Conservation (phyloP, 1,139 yeast genomes). For the Suhomyces chickasaworum region DNA sequence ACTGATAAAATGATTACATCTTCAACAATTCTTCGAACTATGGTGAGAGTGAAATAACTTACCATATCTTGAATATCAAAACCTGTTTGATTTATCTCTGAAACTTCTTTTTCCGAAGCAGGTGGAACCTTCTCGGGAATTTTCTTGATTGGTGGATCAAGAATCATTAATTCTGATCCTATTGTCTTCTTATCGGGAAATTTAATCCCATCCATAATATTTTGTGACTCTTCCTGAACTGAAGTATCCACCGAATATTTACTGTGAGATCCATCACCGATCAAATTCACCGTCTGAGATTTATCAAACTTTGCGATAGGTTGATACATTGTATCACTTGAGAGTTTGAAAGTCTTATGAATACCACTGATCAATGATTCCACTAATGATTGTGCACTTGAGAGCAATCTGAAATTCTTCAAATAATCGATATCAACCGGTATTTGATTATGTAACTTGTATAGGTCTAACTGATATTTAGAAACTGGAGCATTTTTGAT, state of each 20-base stretch:
- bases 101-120: neutral
- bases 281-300: conserved; percentile 9
- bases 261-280: conserved; percentile 11
- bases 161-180: conserved; percentile 16
- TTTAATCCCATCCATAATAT: conserved; percentile 41
- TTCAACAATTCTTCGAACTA: conserved; percentile 32
- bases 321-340: conserved; percentile 38
- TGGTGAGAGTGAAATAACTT: conserved; percentile 14
- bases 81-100: neutral
- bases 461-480: conserved; percentile 49
- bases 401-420: conserved; percentile 23
- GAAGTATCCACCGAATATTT: conserved; percentile 20
- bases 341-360: conserved; percentile 44
- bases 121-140: neutral
- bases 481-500: conserved; percentile 79
- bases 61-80: conserved; percentile 1
- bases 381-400: conserved; percentile 18
- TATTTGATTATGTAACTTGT: conserved; percentile 22
- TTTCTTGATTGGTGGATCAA: conserved; percentile 12
- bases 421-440: conserved; percentile 19
- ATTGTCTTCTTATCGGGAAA: conserved; percentile 27
- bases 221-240: conserved; percentile 4
- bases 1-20: conserved; percentile 30
- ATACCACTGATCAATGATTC: conserved; percentile 53
- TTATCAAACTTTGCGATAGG: conserved; percentile 37